Conservation (phyloP, 208 protist species). For the Crithidia brevicula region DNA sequence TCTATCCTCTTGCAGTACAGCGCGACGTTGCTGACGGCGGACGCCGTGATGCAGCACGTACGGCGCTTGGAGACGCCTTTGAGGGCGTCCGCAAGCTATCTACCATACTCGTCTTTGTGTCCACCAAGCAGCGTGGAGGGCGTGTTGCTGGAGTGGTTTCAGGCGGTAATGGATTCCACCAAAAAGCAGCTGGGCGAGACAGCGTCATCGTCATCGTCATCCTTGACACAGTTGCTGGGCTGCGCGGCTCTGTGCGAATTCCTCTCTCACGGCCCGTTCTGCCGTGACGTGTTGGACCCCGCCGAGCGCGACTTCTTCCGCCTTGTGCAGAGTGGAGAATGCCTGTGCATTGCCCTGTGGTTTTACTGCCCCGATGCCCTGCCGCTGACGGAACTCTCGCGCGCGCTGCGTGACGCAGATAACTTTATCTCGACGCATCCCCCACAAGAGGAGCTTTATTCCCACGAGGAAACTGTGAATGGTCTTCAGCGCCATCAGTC, state of each 20-base stretch:
- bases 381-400: constrained; percentile 26
- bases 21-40: constrained; percentile 36
- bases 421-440: neutral
- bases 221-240: neutral
- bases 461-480: neutral
- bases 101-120: neutral
- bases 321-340: constrained; percentile 40
- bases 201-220: neutral
- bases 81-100: neutral
- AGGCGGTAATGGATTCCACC: constrained; percentile 20
- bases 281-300: constrained; percentile 21
- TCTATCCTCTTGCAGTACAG: constrained; percentile 62
- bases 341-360: constrained; percentile 49
- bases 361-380: constrained; percentile 66
- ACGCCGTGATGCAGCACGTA: constrained; percentile 54
- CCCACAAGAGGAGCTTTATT: neutral
- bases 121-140: constrained; percentile 31
- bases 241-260: constrained; percentile 15
- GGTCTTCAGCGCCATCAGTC: constrained; percentile 21
- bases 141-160: constrained; percentile 34
- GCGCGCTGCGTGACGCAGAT: constrained; percentile 1
- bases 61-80: constrained; percentile 9
- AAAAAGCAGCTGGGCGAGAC: neutral
- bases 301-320: constrained; percentile 34
- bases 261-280: constrained; percentile 27